A percentile compares a stretch with the other conserved stretches of the same genome.
These are phyloP conservation scores for Physcomitrellopsis africana DNA, from an alignment of 225 moss, liverwort and hornwort species.

Conservation along the genomic window DNA sequence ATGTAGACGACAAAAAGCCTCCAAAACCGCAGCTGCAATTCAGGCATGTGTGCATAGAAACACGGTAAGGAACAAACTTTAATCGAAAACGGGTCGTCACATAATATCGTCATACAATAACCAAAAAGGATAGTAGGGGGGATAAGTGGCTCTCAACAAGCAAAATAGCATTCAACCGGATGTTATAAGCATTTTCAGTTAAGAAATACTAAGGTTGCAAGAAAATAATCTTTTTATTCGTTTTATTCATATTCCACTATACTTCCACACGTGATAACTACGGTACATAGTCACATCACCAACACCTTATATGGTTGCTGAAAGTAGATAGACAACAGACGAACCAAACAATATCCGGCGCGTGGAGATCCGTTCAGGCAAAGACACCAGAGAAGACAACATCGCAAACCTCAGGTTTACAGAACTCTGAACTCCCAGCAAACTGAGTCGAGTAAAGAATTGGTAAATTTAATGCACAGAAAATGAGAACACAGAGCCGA, in stretches of 20 bases:
- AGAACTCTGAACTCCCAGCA: background rate
- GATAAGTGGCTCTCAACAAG: background rate
- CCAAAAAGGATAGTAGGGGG: background rate
- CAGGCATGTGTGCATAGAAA: slow-evolving; percentile 1
- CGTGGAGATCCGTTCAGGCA: background rate
- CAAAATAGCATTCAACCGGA: background rate
- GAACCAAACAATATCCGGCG: background rate
- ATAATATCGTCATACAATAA: background rate
- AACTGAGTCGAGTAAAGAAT: background rate
- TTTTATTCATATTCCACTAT: background rate
- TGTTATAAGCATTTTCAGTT: background rate
- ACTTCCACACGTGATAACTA: background rate
- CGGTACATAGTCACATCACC: background rate
- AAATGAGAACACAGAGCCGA: background rate
- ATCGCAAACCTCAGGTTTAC: slow-evolving; percentile 19
- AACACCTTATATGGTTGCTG: background rate
- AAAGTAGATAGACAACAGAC: background rate
- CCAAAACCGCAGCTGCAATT: slow-evolving; percentile 78
- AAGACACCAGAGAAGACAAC: background rate
- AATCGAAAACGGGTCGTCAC: background rate
- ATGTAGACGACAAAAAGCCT: slow-evolving; percentile 82
- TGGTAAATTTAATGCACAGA: background rate
- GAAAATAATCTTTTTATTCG: background rate
- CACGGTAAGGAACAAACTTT: background rate
- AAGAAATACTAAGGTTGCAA: background rate